Evolutionary conservation across 345 rosid species (phyloP).

Genomic region (Sonneratia caseolaris): DNA sequence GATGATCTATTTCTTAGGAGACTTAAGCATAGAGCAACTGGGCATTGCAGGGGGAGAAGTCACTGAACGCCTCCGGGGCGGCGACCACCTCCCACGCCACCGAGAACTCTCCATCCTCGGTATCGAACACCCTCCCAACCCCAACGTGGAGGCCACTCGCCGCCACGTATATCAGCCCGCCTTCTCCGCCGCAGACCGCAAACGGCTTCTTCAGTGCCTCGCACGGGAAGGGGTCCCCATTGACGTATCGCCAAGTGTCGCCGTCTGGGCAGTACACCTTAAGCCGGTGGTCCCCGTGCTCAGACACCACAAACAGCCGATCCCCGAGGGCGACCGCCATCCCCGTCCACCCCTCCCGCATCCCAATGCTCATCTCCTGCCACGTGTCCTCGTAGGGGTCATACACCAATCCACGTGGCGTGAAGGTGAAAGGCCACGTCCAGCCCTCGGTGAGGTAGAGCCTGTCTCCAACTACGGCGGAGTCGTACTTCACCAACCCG

Average conservation of each 20-base stretch:
- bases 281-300: constrained; percentile 56
- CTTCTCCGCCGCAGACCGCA: constrained; percentile 31
- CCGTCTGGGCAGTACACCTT: constrained; percentile 37
- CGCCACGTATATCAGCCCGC: constrained; percentile 44
- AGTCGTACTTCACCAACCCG: constrained; percentile 50
- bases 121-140: constrained; percentile 28
- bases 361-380: constrained; percentile 48
- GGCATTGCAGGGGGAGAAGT: constrained; percentile 44
- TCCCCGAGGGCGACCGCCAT: constrained; percentile 30
- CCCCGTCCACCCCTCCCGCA: constrained; percentile 78
- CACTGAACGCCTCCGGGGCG: constrained; percentile 28
- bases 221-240: constrained; percentile 44
- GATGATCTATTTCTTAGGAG: too few species aligned
- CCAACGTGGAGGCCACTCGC: constrained; percentile 45
- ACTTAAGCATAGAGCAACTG: constrained; percentile 45
- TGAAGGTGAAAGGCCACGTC: constrained; percentile 67
- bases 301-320: constrained; percentile 48
- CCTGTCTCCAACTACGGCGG: constrained; percentile 42
- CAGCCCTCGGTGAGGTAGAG: constrained; percentile 69
- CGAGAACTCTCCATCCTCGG: constrained; percentile 15
- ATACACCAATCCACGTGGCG: constrained; percentile 54
- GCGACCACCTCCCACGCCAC: constrained; percentile 40
- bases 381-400: constrained; percentile 39
- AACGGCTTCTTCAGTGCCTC: constrained; percentile 39
- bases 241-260: constrained; percentile 51